phyloP scores from a whole-genome alignment of 2,329 filamentous ascomycete genomes.

The Hymenoscyphus fraxineus region DNA sequence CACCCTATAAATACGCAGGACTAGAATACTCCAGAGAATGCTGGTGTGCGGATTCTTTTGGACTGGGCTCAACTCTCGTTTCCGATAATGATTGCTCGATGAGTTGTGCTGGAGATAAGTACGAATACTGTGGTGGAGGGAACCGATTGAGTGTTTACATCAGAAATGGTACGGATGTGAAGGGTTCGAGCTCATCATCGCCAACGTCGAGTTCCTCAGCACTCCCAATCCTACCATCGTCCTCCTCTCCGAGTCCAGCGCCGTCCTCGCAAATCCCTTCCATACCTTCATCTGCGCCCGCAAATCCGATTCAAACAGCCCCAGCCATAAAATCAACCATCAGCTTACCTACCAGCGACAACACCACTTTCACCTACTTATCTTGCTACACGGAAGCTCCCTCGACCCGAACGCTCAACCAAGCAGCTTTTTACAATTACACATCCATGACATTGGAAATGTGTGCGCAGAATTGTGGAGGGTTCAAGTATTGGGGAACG shows the following conservation, averaged over 20 bases:
- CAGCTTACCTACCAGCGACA: neutral
- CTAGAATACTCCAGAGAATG: slow-evolving; percentile 36
- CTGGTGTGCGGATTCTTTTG: slow-evolving; percentile 33
- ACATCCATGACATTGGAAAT: slow-evolving; percentile 34
- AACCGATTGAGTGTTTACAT: slow-evolving; percentile 29
- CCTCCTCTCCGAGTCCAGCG: neutral
- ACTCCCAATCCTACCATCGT: neutral
- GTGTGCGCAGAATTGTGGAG: slow-evolving; percentile 31
- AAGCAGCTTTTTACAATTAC: slow-evolving; percentile 22
- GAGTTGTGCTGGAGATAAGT: slow-evolving; percentile 28
- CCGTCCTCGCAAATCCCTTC: neutral
- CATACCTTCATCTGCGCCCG: neutral
- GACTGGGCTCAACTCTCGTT: slow-evolving; percentile 14
- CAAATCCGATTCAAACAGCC: neutral
- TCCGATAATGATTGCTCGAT: slow-evolving; percentile 23
- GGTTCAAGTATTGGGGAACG: slow-evolving; percentile 37
- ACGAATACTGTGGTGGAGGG: slow-evolving; percentile 34
- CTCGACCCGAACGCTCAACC: slow-evolving; percentile 18
- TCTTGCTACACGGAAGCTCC: slow-evolving; percentile 24
- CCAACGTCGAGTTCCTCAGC: neutral
- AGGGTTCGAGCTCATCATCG: neutral
- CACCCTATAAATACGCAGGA: slow-evolving; percentile 40
- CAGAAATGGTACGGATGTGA: slow-evolving; percentile 14
- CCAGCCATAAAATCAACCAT: neutral
- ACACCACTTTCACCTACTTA: neutral